A percentile compares a stretch with the other conserved stretches of the same genome.
These are phyloP conservation scores for Fusarium subglutinans DNA, from an alignment of 2,329 filamentous ascomycete genomes.

Conservation along the genomic window DNA sequence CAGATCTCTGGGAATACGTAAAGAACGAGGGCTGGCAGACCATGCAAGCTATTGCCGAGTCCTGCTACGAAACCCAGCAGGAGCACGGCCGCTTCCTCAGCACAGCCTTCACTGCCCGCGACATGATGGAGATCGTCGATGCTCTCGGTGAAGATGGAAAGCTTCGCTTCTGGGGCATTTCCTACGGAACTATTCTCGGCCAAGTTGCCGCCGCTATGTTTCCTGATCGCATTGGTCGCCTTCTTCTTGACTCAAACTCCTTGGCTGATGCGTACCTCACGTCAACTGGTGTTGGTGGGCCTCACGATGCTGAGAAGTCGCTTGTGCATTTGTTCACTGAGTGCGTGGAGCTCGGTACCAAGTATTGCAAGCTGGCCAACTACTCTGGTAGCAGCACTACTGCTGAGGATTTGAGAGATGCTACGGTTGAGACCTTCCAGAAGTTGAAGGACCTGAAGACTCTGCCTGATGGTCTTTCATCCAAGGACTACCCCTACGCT, in stretches of 20 bases:
- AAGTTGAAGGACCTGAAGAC: background rate
- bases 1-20: conserved; percentile 13
- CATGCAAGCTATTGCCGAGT: background rate
- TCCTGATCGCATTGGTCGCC: conserved; percentile 33
- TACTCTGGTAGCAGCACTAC: conserved; percentile 22
- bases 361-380: conserved; percentile 21
- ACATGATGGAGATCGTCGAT: conserved; percentile 53
- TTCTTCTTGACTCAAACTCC: conserved; percentile 35
- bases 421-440: conserved; percentile 2
- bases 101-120: conserved; percentile 50
- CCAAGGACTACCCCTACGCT: background rate
- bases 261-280: conserved; percentile 25
- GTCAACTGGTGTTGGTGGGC: conserved; percentile 6
- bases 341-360: conserved; percentile 22
- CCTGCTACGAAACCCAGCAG: conserved; percentile 42
- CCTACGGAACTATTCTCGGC: conserved; percentile 37
- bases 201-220: conserved; percentile 37
- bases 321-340: conserved; percentile 19
- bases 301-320: conserved; percentile 21
- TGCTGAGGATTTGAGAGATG: conserved; percentile 9
- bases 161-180: conserved; percentile 48
- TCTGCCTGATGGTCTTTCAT: conserved; percentile 8
- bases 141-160: conserved; percentile 48
- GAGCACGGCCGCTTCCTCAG: conserved; percentile 43
- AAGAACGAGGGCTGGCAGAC: conserved; percentile 5